Percentiles rank a stretch among this genome's conserved stretches.
Evolutionary conservation across 371 early-diverging fungal species (phyloP).

Genomic region (Chytridium lagenaria): DNA sequence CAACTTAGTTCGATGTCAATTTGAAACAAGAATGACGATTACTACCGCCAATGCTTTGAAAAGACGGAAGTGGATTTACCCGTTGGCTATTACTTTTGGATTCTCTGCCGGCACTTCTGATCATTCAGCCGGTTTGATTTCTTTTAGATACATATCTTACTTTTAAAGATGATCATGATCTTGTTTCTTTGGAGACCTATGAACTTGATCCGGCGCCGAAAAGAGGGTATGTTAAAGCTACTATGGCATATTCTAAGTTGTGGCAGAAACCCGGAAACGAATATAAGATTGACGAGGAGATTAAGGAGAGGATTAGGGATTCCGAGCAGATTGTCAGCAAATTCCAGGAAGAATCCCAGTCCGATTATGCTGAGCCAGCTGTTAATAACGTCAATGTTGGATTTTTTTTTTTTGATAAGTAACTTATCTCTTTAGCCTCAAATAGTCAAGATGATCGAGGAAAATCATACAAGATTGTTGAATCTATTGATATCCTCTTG

Average conservation of each 20-base stretch:
- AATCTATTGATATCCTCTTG: conserved; percentile 59
- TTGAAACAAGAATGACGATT: conserved; percentile 60
- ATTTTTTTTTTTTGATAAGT: not conserved
- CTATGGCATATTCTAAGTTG: not conserved
- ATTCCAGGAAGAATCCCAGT: conserved; percentile 32
- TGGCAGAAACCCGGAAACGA: conserved; percentile 51
- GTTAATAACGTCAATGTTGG: not conserved
- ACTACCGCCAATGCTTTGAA: conserved; percentile 69
- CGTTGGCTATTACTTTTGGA: conserved; percentile 81
- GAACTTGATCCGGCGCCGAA: conserved; percentile 60
- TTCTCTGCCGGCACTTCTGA: conserved; percentile 56
- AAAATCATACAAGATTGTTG: conserved; percentile 75
- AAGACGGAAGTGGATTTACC: conserved; percentile 64
- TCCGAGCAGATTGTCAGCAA: conserved; percentile 55
- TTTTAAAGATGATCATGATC: conserved; percentile 77
- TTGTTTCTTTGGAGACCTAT: conserved; percentile 72
- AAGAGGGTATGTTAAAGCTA: not conserved
- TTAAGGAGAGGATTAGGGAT: conserved; percentile 64
- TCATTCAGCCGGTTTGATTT: conserved; percentile 41
- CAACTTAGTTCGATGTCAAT: conserved; percentile 68
- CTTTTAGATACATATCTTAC: not conserved
- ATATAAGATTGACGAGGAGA: conserved; percentile 45
- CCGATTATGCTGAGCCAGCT: not conserved
- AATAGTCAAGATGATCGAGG: conserved; percentile 47
- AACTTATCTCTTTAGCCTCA: conserved; percentile 30